Evolutionary conservation across 441 rosid species (phyloP).

Genomic region (Pelargonium citronellum): DNA sequence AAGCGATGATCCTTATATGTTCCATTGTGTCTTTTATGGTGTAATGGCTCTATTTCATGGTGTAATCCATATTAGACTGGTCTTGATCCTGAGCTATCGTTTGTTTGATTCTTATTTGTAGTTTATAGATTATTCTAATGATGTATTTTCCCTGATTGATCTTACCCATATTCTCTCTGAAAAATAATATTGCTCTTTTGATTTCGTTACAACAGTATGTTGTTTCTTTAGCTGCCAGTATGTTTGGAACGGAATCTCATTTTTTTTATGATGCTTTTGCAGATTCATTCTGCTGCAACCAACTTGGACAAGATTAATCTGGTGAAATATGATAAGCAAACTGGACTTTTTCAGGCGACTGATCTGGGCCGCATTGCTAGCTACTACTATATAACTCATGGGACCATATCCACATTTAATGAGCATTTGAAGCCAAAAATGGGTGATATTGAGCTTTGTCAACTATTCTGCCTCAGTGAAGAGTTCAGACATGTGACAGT

Average conservation of each 20-base stretch:
- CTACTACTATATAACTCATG: constrained; percentile 83
- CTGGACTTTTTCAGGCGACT: constrained; percentile 91
- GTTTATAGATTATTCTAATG: not conserved
- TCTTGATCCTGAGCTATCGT: not conserved
- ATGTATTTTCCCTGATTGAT: not conserved
- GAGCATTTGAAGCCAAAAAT: constrained; percentile 92
- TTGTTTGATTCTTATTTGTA: not conserved
- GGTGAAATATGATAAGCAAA: constrained; percentile 82
- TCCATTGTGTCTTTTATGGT: not conserved
- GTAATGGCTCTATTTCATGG: not conserved
- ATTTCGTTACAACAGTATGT: not conserved
- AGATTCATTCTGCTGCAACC: constrained; percentile 88
- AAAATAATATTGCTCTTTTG: not conserved
- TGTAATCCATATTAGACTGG: not conserved
- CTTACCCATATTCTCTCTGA: not conserved
- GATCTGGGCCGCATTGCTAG: constrained; percentile 97
- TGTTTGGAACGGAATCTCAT: not conserved
- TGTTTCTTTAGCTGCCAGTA: too few relatives aligned
- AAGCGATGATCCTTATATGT: too few relatives aligned
- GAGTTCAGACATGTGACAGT: constrained; percentile 91
- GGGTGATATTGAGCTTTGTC: constrained; percentile 90
- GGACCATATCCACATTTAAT: constrained; percentile 83
- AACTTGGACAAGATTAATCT: constrained; percentile 80
- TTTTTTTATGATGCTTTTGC: constrained; percentile 40
- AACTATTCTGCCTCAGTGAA: constrained; percentile 76